Evolutionary conservation across 192 early-diverging fungal species (phyloP), one percentile per base, ranked within the genome.

Genomic region (Endogone sp.): DNA sequence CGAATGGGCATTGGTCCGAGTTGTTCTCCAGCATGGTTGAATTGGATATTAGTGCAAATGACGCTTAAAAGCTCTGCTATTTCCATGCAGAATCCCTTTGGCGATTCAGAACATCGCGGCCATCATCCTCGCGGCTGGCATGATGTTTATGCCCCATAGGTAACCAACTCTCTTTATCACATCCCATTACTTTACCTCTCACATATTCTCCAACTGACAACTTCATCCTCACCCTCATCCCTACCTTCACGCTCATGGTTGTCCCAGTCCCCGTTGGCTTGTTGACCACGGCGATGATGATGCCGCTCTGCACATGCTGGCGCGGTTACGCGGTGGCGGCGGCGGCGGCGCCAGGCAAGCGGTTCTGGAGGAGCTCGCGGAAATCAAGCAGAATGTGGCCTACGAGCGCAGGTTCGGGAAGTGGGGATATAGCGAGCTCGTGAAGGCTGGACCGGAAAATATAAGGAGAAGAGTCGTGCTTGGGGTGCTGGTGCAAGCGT

Each of bases 231-330:
- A n/a, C n/a, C n/a, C n/a, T n/a, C n/a, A n/a, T n/a, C n/a, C n/a
- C n/a, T n/a, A n/a, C n/a, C n/a, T n/a, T n/a, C n/a, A n/a, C n/a
- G n/a, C n/a, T n/a, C n/a, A n/a, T n/a, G n/a, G n/a, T n/a, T n/a
- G n/a, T n/a, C n/a, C n/a, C n/a, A n/a, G 9, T 16, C 93, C 94
- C 4, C 93, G 94, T 76, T 95, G 94, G 93, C 82, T 95, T 57
- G 70, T 93, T 31, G 81, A 83, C 63, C 68, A 90, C 37, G 88
- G 82, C 55, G 84, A 84, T 28, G 60, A 76, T 8, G 92, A 93
- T 13, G 89, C 95, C 69, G 91, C 91, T 9, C 81, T 84, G 27
- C n/a, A 58, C 16, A 89, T 93, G 2, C 75, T 95, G 20, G 89
- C 90, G 3, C 77, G 85, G 20, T 75, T 93, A 65, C 91, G 91